A percentile compares a stretch with the other conserved stretches of the same genome.
Conservation (phyloP, 352 stramenopile species). For the Pythium sp. region DNA sequence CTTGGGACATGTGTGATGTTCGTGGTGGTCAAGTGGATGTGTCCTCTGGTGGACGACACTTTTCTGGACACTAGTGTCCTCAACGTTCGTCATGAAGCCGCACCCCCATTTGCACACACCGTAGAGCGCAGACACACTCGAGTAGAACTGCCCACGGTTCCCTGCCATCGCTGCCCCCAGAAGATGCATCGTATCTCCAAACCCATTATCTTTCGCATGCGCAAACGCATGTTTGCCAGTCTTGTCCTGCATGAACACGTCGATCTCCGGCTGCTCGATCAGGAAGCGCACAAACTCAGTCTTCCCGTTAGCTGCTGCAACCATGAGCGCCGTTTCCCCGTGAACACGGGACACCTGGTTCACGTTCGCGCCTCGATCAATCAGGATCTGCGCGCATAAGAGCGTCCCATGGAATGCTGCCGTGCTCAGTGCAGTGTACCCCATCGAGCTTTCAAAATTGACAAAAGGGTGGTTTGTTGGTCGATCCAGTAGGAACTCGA, state of each 20-base stretch:
- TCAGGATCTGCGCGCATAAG: constrained; percentile 47
- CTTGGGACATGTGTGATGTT: constrained; percentile 44
- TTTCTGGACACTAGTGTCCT: constrained; percentile 27
- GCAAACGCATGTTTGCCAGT: constrained; percentile 40
- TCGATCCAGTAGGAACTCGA: constrained; percentile 61
- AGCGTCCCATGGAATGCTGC: constrained; percentile 44
- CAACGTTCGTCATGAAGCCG: constrained; percentile 40
- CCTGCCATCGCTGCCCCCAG: constrained; percentile 46
- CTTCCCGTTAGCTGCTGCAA: constrained; percentile 49
- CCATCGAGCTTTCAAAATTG: constrained; percentile 57
- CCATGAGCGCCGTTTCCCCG: constrained; percentile 58
- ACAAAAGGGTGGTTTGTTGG: constrained; percentile 47
- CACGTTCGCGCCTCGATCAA: constrained; percentile 49
- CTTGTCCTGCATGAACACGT: constrained; percentile 36
- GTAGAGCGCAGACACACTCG: constrained; percentile 36
- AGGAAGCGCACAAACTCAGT: constrained; percentile 51
- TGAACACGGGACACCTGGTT: constrained; percentile 33
- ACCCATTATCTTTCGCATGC: constrained; percentile 32
- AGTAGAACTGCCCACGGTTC: constrained; percentile 33
- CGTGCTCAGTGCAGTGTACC: constrained; percentile 41
- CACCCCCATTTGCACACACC: constrained; percentile 68
- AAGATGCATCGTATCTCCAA: constrained; percentile 30
- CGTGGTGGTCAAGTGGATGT: constrained; percentile 44
- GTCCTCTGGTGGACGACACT: constrained; percentile 27
- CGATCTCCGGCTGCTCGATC: constrained; percentile 29